Percentiles rank a stretch among this genome's conserved stretches.
These are phyloP conservation scores for Lodderomyces oxycetoniae DNA, from an alignment of 1,139 yeast genomes.

Conservation along the genomic window DNA sequence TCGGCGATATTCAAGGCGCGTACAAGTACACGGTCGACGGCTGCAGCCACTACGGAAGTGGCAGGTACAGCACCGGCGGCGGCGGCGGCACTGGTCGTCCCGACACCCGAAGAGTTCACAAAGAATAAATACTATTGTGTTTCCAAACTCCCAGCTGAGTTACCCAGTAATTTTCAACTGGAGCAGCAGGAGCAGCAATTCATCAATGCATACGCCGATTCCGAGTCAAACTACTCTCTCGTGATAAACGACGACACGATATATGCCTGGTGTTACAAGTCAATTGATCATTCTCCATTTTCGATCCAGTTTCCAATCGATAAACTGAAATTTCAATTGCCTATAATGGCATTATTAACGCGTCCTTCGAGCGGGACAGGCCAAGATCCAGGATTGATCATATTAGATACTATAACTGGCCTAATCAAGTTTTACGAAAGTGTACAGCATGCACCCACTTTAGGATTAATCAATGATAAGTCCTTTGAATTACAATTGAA, in stretches of 20 bases:
- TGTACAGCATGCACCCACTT: constrained; percentile 63
- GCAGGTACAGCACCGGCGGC: neutral
- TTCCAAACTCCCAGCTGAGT: constrained; percentile 54
- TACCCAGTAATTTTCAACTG: constrained; percentile 39
- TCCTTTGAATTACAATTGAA: constrained; percentile 38
- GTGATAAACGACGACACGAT: constrained; percentile 48
- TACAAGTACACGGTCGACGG: neutral
- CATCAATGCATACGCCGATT: constrained; percentile 51
- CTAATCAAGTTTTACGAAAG: constrained; percentile 59
- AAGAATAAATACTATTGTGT: constrained; percentile 58
- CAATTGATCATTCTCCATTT: constrained; percentile 56
- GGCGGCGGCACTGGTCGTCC: neutral
- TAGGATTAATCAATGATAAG: constrained; percentile 51
- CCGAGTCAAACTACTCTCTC: constrained; percentile 51
- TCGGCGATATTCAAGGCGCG: constrained; percentile 13
- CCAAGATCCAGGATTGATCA: constrained; percentile 65
- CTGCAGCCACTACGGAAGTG: too few relatives aligned
- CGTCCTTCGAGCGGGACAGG: constrained; percentile 56
- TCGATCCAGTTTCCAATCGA: constrained; percentile 46
- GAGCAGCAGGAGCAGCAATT: constrained; percentile 12
- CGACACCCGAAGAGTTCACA: constrained; percentile 44
- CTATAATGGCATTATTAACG: constrained; percentile 62
- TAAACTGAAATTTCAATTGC: constrained; percentile 17
- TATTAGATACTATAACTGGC: constrained; percentile 55
- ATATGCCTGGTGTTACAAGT: constrained; percentile 66